Conservation (phyloP, 2,329 filamentous ascomycete species). For the Cadophora sp. region DNA sequence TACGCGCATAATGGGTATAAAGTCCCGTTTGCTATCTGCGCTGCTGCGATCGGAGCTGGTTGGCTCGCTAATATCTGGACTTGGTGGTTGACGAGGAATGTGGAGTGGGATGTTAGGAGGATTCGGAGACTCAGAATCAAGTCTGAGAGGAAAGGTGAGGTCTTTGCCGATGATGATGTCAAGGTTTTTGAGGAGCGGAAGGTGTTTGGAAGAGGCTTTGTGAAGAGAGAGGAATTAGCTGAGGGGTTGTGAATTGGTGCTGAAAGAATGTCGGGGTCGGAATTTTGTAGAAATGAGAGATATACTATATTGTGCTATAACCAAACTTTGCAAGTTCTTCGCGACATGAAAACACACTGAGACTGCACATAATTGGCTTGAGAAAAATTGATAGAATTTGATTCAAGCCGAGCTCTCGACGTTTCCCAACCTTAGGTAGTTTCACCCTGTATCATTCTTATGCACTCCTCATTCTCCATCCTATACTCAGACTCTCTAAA, state of each 20-base stretch:
- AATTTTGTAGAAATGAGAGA: no score
- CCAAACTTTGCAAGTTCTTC: no score
- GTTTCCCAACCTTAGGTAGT: no score
- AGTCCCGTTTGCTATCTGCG: conserved; percentile 47
- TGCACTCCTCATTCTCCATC: no score
- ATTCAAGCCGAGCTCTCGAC: no score
- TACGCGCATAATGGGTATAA: conserved; percentile 51
- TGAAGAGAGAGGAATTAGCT: conserved; percentile 6
- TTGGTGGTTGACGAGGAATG: conserved; percentile 50
- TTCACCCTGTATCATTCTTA: no score
- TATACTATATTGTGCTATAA: no score
- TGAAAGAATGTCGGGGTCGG: no score
- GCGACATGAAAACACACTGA: no score
- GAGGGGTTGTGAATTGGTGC: neutral
- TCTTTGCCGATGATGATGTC: conserved; percentile 43
- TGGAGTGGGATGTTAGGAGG: conserved; percentile 48
- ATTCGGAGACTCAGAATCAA: conserved; percentile 42
- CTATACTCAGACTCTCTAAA: no score
- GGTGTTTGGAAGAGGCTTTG: conserved; percentile 31
- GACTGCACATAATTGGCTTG: no score
- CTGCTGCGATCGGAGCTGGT: conserved; percentile 45
- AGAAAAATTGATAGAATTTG: no score
- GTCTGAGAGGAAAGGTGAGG: conserved; percentile 39
- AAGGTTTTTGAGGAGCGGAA: conserved; percentile 37
- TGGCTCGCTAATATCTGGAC: conserved; percentile 49